Evolutionary conservation across 331 rosid genomes (phyloP).

Genomic region (Stylosanthes scabra): DNA sequence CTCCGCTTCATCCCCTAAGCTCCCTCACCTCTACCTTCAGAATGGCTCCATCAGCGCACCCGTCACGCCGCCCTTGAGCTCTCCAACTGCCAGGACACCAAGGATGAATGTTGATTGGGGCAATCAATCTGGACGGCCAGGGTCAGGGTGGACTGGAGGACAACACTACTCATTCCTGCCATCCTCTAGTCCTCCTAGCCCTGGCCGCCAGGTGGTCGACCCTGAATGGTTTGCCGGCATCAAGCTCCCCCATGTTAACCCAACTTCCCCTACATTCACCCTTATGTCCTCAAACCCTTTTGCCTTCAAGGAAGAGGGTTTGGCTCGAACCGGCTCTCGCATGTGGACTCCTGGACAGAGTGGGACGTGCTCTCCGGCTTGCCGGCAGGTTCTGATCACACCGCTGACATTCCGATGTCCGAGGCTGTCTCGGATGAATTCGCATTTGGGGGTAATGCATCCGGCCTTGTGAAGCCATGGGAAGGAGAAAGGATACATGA

Average conservation of each 20-base stretch:
- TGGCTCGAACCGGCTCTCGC: slow-evolving; percentile 60
- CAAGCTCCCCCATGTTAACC: slow-evolving; percentile 77
- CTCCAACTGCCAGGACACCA: slow-evolving; percentile 87
- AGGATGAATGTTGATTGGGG: slow-evolving; percentile 76
- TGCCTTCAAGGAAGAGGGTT: slow-evolving; percentile 71
- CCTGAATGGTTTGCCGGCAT: slow-evolving; percentile 88
- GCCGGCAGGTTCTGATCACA: slow-evolving; percentile 69
- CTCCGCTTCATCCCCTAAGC: slow-evolving; percentile 77
- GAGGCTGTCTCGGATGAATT: slow-evolving; percentile 90
- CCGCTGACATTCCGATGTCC: slow-evolving; percentile 83
- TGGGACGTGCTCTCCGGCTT: slow-evolving; percentile 95
- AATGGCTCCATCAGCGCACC: slow-evolving; percentile 96
- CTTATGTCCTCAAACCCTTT: slow-evolving; percentile 79
- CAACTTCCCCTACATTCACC: slow-evolving; percentile 93
- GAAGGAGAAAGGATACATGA: slow-evolving; percentile 98
- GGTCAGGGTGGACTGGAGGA: slow-evolving; percentile 68
- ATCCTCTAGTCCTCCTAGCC: slow-evolving; percentile 90
- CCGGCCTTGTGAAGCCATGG: slow-evolving; percentile 96
- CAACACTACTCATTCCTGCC: slow-evolving; percentile 75
- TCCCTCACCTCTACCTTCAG: slow-evolving; percentile 70
- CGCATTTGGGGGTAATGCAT: slow-evolving; percentile 82
- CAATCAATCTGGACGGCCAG: slow-evolving; percentile 59
- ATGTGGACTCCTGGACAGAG: slow-evolving; percentile 98
- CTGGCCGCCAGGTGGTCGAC: slow-evolving; percentile 76
- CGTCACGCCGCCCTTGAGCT: slow-evolving; percentile 95